Evolutionary conservation across 768 basidiomycete species (phyloP), one percentile per base, ranked within the genome.

Genomic region (Auricularia sp.): DNA sequence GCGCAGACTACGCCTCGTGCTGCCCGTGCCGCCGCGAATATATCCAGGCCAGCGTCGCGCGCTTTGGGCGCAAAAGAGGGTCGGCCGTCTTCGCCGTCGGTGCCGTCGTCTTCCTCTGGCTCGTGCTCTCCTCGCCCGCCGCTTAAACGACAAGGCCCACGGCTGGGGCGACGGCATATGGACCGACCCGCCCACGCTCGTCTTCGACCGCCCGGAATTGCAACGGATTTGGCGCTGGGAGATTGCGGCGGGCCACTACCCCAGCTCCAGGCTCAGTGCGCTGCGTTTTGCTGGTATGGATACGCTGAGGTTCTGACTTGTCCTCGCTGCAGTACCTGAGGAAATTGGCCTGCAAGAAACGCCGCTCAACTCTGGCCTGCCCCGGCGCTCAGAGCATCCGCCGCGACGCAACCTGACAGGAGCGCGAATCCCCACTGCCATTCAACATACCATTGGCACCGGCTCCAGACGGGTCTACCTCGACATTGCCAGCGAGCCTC

Each of bases 211-310:
- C 60, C 85, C 89, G 64, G 93, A 98, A 71, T 72, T 97, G 51
- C 90, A 89, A 70, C 81, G 87, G 64, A 91, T 99, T 74, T 98
- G 95, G 95, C 80, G 87, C 66, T 98, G 94, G 94, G 96, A 99
- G 76, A 83, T 98, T 64, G 78, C 85, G 36, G 91, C 91, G 67
- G 97, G 97, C 1, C 94, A 97, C 76, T 93, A 93, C 78, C 96
- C 96, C 8, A 94, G 91, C 75, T 81, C 83, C 63, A 81, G 84
- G 64, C 80, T 81, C 69, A 83, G 94, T 93, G 75, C 71, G 90
- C 81, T 63, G 36, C 16, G 34, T 60, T 36, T 42, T 39, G 10
- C 33, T 6, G 7, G 21, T 67, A 18, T 34, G 7, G 3, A 5
- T 16, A 12, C 54, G 33, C 34, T 42, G 16, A 43, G 14, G 29